Percentiles rank a stretch among this genome's conserved stretches.
These are phyloP conservation scores for Yamadazyma trypodendri DNA, from an alignment of 1,139 yeast species.

Conservation along the genomic window DNA sequence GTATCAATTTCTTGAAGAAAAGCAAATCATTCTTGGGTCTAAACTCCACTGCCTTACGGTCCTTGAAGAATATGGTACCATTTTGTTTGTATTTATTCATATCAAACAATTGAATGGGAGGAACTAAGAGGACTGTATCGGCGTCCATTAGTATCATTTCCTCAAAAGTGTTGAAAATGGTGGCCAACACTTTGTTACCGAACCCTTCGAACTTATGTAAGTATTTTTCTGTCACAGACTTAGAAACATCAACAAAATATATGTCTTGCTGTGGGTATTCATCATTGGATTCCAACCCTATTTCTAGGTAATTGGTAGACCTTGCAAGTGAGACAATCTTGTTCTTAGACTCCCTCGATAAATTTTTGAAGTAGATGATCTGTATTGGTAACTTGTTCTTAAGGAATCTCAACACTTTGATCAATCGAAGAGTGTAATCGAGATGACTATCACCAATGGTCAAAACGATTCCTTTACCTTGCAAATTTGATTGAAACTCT, in stretches of 20 bases:
- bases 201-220: conserved; percentile 33
- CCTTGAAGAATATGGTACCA: conserved; percentile 51
- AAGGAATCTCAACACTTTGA: conserved; percentile 29
- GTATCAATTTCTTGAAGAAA: conserved; percentile 39
- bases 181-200: conserved; percentile 51
- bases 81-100: conserved; percentile 31
- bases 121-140: conserved; percentile 44
- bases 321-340: conserved; percentile 26
- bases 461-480: conserved; percentile 39
- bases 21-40: conserved; percentile 28
- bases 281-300: conserved; percentile 6
- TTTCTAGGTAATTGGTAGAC: conserved; percentile 4
- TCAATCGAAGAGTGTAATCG: conserved; percentile 26
- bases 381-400: conserved; percentile 37
- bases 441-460: conserved; percentile 34
- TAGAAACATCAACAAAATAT: conserved; percentile 42
- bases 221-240: conserved; percentile 27
- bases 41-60: conserved; percentile 39
- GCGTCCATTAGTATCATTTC: conserved; percentile 52
- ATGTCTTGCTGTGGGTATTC: conserved; percentile 36
- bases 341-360: conserved; percentile 23
- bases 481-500: conserved; percentile 21
- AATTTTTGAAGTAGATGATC: conserved; percentile 25
- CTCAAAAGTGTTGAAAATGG: conserved; percentile 49
- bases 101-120: conserved; percentile 37